Base-by-base conservation (phyloP, 768 basidiomycete species). In the Psilocybe subaeruginosa region DNA sequence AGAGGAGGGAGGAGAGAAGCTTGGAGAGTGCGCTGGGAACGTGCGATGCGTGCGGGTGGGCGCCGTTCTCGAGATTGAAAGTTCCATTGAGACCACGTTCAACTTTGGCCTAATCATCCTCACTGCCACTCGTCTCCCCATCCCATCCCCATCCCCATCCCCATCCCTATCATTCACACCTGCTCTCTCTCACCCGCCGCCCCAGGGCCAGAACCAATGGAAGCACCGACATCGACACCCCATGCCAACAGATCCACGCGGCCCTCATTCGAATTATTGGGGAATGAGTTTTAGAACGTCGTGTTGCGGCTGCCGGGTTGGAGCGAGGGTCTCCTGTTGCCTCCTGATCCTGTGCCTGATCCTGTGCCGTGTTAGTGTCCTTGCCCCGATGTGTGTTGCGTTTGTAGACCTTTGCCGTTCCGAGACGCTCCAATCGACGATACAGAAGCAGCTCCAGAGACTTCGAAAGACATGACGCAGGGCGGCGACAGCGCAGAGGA, bases 231-330 rank as follows among this genome's bases (percentile, higher is more conserved):
- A 23, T 2, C 23, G 23, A 59, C 72, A n/a, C 72, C 72, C 48
- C 74, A 67, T 7, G 55, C 55, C 8, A 73, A 69, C n/a, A 82
- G 67, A 19, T 77, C 65, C 7, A 68, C 59, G 8, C 73, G 74
- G 6, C 78, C 77, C 31, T 77, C 72, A 51, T 78, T 80, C 0
- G 82, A 81, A 0, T 85, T 83, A 66, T 88, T 88, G 2, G 88
- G 89, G 69, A 88, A 89, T 3, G 88, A 88, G 62, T 83, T 84
- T 73, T 85, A 89, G 64, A 86, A 81, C n/a, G 73, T 74, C 16
- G 78, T 78, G 16, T 73, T 73, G 17, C 70, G 68, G 45, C 75
- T 71, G 19, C 54, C 31, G 12, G 51, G 14, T 4, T 12, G 3
- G 56, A 17, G 41, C 33, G 45, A 43, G 12, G 33, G 9, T 27